phyloP scores from a whole-genome alignment of 805 yeast genomes.

The Brettanomyces naardenensis region DNA sequence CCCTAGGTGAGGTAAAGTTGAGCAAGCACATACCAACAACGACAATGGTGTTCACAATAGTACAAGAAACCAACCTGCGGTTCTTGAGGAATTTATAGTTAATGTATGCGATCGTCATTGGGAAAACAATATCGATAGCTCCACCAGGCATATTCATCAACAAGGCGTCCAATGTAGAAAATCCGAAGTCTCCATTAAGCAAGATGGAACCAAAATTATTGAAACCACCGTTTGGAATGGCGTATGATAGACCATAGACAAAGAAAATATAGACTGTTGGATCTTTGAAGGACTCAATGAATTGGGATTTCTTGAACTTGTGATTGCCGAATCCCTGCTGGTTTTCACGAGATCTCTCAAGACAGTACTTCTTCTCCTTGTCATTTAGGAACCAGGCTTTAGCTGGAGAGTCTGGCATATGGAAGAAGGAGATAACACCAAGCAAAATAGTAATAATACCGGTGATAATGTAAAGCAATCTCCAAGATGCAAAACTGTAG shows the following conservation, averaged over 20 bases:
- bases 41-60: conserved; percentile 15
- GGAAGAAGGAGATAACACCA: conserved; percentile 38
- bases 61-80: conserved; percentile 16
- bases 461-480: conserved; percentile 45
- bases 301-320: conserved; percentile 42
- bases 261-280: conserved; percentile 42
- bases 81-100: conserved; percentile 1
- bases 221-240: conserved; percentile 55
- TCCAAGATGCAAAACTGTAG: conserved; percentile 45
- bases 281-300: conserved; percentile 48
- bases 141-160: conserved; percentile 16
- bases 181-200: conserved; percentile 22
- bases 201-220: conserved; percentile 41
- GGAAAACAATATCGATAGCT: conserved; percentile 13
- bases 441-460: conserved; percentile 51
- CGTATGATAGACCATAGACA: conserved; percentile 33
- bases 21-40: conserved; percentile 26
- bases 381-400: conserved; percentile 27
- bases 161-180: conserved; percentile 12
- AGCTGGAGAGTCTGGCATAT: conserved; percentile 27
- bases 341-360: conserved; percentile 25
- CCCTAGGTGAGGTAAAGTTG: conserved; percentile 22
- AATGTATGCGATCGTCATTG: conserved; percentile 4
- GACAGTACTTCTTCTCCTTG: conserved; percentile 28
- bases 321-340: conserved; percentile 28